Conservation (phyloP, 2,329 filamentous ascomycete species). For the Daldinia sp. region DNA sequence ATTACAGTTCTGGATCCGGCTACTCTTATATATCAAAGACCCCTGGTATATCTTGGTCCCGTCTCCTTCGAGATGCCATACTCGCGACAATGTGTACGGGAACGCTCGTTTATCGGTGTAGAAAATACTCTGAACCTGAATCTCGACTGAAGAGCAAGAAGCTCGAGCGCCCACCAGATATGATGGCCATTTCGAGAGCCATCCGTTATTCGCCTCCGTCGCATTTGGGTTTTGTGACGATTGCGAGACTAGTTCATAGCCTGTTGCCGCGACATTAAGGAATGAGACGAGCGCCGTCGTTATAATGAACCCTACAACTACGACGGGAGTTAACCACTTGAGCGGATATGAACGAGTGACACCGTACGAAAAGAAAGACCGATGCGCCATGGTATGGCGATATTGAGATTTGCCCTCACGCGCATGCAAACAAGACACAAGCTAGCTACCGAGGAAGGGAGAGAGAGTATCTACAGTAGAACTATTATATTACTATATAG, state of each 20-base stretch:
- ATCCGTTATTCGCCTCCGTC: conserved; percentile 25
- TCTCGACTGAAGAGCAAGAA: conserved; percentile 17
- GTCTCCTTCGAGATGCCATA: conserved; percentile 25
- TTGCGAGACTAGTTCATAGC: neutral
- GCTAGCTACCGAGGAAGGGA: neutral
- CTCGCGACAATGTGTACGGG: conserved; percentile 25
- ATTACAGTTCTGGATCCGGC: conserved; percentile 25
- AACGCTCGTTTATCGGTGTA: conserved; percentile 31
- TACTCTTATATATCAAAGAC: conserved; percentile 30
- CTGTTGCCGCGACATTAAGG: neutral
- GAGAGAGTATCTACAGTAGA: neutral
- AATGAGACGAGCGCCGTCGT: neutral
- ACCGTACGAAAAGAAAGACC: neutral
- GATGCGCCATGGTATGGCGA: neutral
- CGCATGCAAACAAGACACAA: neutral
- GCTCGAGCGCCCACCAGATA: conserved; percentile 29
- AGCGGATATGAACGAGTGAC: neutral
- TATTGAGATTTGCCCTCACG: neutral
- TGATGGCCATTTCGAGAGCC: conserved; percentile 34
- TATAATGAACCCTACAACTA: neutral
- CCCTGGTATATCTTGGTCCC: conserved; percentile 14
- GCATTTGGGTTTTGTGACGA: conserved; percentile 22
- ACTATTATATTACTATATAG: neutral
- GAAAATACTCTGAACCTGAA: conserved; percentile 25
- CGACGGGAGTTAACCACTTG: neutral